Percentiles rank a stretch among this genome's conserved stretches.
Conservation (phyloP, 2,329 filamentous ascomycete species). For the Aspergillus transmontanensis region DNA sequence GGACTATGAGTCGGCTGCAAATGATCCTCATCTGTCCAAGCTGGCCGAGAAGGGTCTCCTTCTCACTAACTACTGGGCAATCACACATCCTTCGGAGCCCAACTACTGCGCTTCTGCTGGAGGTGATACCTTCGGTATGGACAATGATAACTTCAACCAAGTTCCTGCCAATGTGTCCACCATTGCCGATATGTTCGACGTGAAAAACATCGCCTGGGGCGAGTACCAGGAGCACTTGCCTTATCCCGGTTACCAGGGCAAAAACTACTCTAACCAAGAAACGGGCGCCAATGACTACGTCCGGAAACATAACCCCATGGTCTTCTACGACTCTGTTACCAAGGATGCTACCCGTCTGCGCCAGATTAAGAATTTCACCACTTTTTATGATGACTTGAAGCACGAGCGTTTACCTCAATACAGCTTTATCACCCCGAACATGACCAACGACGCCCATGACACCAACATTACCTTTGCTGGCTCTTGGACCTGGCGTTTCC, state of each 20-base stretch:
- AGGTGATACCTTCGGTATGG: slow-evolving; percentile 74
- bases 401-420: slow-evolving; percentile 70
- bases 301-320: slow-evolving; percentile 74
- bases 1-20: slow-evolving; percentile 64
- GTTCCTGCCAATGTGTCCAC: slow-evolving; percentile 65
- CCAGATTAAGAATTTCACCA: slow-evolving; percentile 72
- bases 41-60: slow-evolving; percentile 56
- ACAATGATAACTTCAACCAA: slow-evolving; percentile 65
- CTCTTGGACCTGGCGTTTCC: slow-evolving; percentile 67
- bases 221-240: slow-evolving; percentile 79
- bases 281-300: slow-evolving; percentile 74
- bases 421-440: slow-evolving; percentile 55
- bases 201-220: slow-evolving; percentile 66
- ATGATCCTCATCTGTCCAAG: slow-evolving; percentile 51
- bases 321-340: slow-evolving; percentile 68
- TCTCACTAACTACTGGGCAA: slow-evolving; percentile 60
- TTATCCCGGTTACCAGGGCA: slow-evolving; percentile 72
- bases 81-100: slow-evolving; percentile 74
- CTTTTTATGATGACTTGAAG: slow-evolving; percentile 69
- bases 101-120: slow-evolving; percentile 72
- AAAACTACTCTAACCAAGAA: slow-evolving; percentile 52
- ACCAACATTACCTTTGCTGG: slow-evolving; percentile 70
- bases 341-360: slow-evolving; percentile 61
- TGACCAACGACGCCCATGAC: slow-evolving; percentile 74
- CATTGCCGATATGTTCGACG: slow-evolving; percentile 69